Base-by-base conservation (phyloP, 2,329 filamentous ascomycete genomes). In the Penicillium rolfsii region DNA sequence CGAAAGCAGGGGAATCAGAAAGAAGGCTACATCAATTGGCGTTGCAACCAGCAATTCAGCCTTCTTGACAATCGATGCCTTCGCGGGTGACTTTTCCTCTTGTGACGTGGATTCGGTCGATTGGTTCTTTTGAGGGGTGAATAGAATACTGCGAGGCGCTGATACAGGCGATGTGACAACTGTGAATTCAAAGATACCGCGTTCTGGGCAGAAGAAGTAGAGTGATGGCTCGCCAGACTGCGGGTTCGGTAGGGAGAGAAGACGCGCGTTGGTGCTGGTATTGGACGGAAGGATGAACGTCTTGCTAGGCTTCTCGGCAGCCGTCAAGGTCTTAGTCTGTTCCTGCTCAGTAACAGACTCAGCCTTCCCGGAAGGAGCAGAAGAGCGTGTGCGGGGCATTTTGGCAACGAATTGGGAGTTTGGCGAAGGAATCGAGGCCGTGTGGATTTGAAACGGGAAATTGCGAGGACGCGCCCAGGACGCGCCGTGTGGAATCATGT, bases 21-120 rank as follows among this genome's bases (percentile, higher is more conserved):
- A 81, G 78, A 98, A 98, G 3, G 97, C 73, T 5, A 91, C 85
- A 74, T 99, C 95, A 57, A 97, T 82, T 1, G 87, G 85, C 1
- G 95, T 97, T 8, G 94, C 91, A 61, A 98, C 78, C 70, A 90
- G 89, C n/a, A 98, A 79, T 61, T 93, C 87, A 36, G 91, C 87
- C 46, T 83, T 83, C 69, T 88, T 87, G 36, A 87, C 84, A 26
- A 91, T 77, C 66, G 85, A 85, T 12, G 83, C 86, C 33, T 65
- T 67, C 26, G 46, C 11, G 35, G 54, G 61, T 38, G 36, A 57
- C 5, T 58, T 48, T 16, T 46, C 70, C 66, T 66, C 53, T 33
- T 65, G 33, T 3, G 52, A 49, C 5, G 19, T 43, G 9, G 57
- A 28, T 4, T 28, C 26, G n/a, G 64, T 55, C 46, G 50, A 57